phyloP scores from a whole-genome alignment of 495 filamentous ascomycete genomes.

The Gamarada debralockiae region DNA sequence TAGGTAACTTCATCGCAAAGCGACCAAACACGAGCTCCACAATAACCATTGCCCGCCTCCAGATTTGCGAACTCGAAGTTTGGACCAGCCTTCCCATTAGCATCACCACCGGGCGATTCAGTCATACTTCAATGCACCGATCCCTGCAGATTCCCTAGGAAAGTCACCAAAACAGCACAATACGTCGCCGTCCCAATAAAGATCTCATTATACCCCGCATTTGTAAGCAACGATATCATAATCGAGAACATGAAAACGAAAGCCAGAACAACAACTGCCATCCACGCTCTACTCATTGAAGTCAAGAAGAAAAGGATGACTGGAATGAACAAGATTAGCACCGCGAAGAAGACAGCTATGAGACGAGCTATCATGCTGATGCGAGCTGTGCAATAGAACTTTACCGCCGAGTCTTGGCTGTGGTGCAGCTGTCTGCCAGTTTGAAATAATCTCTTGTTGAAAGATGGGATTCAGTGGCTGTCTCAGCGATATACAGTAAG shows the following conservation, averaged over 20 bases:
- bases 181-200: constrained; percentile 10
- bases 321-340: constrained; percentile 5
- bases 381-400: constrained; percentile 3
- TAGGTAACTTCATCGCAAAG: too few relatives aligned
- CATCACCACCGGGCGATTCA: too few relatives aligned
- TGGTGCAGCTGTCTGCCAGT: not conserved
- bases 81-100: too few relatives aligned
- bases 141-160: constrained; percentile 10
- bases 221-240: not conserved
- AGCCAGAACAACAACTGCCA: constrained; percentile 9
- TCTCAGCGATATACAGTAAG: not conserved
- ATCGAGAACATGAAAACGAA: constrained; percentile 5
- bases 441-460: not conserved
- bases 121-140: too few relatives aligned
- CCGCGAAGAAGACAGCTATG: constrained; percentile 10
- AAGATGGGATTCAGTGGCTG: not conserved
- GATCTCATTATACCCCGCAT: constrained; percentile 5
- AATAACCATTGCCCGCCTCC: too few relatives aligned
- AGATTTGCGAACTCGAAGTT: too few relatives aligned
- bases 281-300: constrained; percentile 9
- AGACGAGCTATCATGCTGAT: constrained; percentile 5
- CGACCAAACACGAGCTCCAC: too few relatives aligned
- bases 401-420: not conserved
- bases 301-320: constrained; percentile 15
- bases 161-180: constrained; percentile 16